A percentile compares a stretch with the other conserved stretches of the same genome.
phyloP scores from a whole-genome alignment of 345 rosid genomes.

The Streptanthus diversifolius region DNA sequence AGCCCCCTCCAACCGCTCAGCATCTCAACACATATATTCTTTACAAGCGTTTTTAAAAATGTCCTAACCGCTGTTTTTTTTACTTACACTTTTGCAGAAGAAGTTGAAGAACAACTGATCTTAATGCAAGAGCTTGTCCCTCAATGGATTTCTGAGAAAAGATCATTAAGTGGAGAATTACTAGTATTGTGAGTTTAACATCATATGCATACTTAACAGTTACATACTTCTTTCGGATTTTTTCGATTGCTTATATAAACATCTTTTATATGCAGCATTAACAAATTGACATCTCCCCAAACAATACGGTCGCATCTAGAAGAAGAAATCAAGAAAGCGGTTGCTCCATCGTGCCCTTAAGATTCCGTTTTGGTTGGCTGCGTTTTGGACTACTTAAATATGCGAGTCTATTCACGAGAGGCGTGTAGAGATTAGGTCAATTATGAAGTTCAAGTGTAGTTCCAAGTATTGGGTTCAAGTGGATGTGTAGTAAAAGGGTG shows the following conservation, averaged over 20 bases:
- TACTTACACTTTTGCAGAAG: conserved; percentile 40
- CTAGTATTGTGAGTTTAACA: conserved; percentile 59
- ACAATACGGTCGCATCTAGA: conserved; percentile 46
- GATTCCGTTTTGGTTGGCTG: background rate
- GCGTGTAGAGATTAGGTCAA: background rate
- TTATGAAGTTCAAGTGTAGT: background rate
- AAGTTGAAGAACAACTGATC: conserved; percentile 72
- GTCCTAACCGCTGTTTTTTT: background rate
- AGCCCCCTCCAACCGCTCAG: conserved; percentile 9
- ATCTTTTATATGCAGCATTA: conserved; percentile 47
- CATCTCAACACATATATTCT: background rate
- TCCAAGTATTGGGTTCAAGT: too few species aligned
- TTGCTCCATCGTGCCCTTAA: background rate
- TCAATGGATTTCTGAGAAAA: conserved; percentile 77
- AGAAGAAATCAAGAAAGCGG: conserved; percentile 43
- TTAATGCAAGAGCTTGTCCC: conserved; percentile 77
- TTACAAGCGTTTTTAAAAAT: background rate
- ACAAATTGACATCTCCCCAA: conserved; percentile 49
- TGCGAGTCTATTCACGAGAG: background rate
- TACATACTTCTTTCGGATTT: background rate
- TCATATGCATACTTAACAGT: background rate
- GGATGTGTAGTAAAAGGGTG: background rate
- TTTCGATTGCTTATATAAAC: background rate
- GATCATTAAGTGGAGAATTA: conserved; percentile 56
- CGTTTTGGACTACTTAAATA: background rate